These are phyloP conservation scores for Ceratocystis papillata DNA, from an alignment of 2,329 filamentous ascomycete species.

Conservation along the genomic window DNA sequence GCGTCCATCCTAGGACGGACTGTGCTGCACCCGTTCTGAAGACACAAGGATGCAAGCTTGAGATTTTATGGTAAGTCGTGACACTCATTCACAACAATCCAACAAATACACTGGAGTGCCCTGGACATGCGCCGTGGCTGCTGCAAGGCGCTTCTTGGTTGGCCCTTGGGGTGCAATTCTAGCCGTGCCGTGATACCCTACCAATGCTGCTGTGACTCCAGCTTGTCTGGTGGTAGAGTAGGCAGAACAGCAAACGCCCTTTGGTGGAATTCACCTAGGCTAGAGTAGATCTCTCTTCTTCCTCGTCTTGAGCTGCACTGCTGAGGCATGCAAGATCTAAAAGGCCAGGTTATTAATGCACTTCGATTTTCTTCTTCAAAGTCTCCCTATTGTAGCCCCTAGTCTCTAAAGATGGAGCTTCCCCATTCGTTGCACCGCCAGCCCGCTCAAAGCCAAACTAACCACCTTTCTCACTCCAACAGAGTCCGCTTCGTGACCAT, in stretches of 20 bases:
- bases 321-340: neutral
- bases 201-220: neutral
- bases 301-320: neutral
- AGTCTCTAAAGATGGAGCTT: conserved; percentile 9
- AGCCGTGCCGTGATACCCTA: conserved; percentile 3
- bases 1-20: neutral
- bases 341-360: conserved; percentile 12
- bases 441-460: conserved; percentile 4
- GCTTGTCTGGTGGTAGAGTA: neutral
- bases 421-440: neutral
- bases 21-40: neutral
- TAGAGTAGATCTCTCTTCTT: neutral
- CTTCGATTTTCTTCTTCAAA: conserved; percentile 5
- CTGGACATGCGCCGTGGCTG: conserved; percentile 4
- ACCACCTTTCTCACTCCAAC: conserved; percentile 4
- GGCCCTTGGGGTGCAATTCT: neutral
- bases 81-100: neutral
- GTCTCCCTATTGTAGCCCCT: conserved; percentile 5
- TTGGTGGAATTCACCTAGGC: neutral
- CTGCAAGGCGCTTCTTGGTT: conserved; percentile 6
- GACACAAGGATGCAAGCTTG: conserved; percentile 4
- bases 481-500: conserved; percentile 19
- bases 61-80: conserved; percentile 8
- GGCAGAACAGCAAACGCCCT: neutral
- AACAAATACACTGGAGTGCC: neutral